Evolutionary conservation across 371 early-diverging fungal species (phyloP).

Genomic region (Batkoa obscura): DNA sequence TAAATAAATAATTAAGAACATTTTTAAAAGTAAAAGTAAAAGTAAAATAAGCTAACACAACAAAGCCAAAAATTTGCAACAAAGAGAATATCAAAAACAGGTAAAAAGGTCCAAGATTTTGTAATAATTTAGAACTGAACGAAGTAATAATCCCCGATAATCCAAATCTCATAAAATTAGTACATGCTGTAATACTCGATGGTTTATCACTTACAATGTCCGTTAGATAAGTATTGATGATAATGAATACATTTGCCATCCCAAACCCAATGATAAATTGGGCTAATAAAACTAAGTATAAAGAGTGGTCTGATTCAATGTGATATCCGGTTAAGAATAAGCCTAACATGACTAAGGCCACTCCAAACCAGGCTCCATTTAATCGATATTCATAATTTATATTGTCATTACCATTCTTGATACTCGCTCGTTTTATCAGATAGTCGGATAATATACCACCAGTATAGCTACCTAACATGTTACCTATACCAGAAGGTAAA

Average conservation of each 20-base stretch:
- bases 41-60: too few relatives aligned
- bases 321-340: conserved; percentile 24
- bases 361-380: conserved; percentile 18
- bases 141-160: neutral
- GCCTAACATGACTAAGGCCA: conserved; percentile 15
- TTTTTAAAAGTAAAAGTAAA: too few relatives aligned
- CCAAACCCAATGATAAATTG: conserved; percentile 4
- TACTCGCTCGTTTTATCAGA: too few relatives aligned
- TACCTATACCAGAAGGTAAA: conserved; percentile 22
- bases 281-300: neutral
- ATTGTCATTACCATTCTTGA: neutral
- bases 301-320: conserved; percentile 10
- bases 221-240: conserved; percentile 2
- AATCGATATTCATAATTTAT: conserved; percentile 14
- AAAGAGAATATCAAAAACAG: neutral
- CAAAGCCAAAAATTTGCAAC: neutral
- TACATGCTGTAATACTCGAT: neutral
- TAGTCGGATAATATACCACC: conserved; percentile 19
- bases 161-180: neutral
- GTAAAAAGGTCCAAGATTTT: neutral
- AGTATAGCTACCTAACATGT: conserved; percentile 19
- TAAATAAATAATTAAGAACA: too few relatives aligned
- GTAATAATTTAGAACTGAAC: neutral
- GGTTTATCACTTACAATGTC: conserved; percentile 14
- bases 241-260: neutral